Evolutionary conservation across 805 yeast species (phyloP).

Genomic region (Starmerella floris): DNA sequence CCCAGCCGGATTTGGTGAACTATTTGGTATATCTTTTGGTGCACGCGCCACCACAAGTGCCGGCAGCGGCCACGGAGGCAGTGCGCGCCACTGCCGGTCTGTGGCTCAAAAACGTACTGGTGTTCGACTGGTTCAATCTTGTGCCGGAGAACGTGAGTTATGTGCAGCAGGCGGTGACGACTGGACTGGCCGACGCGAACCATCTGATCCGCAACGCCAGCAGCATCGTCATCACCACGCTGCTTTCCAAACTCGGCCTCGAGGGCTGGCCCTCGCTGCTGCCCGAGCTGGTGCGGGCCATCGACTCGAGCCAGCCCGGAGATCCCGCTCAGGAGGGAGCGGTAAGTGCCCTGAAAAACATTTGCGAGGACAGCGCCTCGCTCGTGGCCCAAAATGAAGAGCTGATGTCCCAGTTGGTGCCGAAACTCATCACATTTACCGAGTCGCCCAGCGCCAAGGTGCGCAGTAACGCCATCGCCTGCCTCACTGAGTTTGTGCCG

Average conservation of each 20-base stretch:
- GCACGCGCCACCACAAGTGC: conserved; percentile 34
- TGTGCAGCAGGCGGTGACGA: conserved; percentile 33
- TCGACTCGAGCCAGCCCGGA: conserved; percentile 32
- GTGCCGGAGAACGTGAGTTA: conserved; percentile 32
- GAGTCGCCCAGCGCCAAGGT: conserved; percentile 31
- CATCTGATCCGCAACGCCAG: conserved; percentile 71
- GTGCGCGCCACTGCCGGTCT: conserved; percentile 83
- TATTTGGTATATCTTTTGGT: conserved; percentile 62
- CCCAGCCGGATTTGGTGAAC: conserved; percentile 66
- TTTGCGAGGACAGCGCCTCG: conserved; percentile 75
- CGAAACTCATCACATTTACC: conserved; percentile 45
- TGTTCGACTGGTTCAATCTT: conserved; percentile 26
- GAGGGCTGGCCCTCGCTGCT: conserved; percentile 61
- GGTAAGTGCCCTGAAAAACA: conserved; percentile 65
- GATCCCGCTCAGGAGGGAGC: conserved; percentile 53
- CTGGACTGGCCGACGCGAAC: conserved; percentile 41
- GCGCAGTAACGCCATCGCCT: conserved; percentile 49
- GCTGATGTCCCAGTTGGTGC: conserved; percentile 44
- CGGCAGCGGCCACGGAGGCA: conserved; percentile 29
- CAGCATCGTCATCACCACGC: conserved; percentile 76
- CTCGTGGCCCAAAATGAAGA: conserved; percentile 51
- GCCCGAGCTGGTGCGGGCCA: conserved; percentile 52
- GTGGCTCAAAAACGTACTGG: conserved; percentile 61
- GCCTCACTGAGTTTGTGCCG: conserved; percentile 65
- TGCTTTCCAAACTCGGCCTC: conserved; percentile 58